Base-by-base conservation (phyloP, 2,329 filamentous ascomycete species). In the Pseudogymnoascus sp. region DNA sequence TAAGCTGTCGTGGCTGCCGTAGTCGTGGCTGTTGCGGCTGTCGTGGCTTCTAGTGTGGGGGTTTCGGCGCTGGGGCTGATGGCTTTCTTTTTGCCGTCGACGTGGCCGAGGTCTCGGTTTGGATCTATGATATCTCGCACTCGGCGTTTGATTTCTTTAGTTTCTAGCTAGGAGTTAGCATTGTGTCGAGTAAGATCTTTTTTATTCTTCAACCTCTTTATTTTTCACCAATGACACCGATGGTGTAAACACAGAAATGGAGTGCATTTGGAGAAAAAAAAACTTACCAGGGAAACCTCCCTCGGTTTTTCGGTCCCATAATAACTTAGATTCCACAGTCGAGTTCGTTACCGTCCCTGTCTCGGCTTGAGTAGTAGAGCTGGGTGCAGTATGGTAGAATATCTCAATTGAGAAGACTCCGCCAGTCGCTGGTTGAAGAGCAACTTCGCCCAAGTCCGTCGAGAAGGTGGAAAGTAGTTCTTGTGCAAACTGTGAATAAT, bases 401-500 rank as follows among this genome's bases (percentile, higher is more conserved):
- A 96, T 83, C 64, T 87, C 82, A 11, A 97, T 87, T 21, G 84
- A 81, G 72, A 97, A 99, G 2, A 89, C 80, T 0, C 95, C 93
- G 16, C 93, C 92, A 0, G 91, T 96, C 12, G 86, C 81, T 0
- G 95, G 95, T 68, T 96, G 85, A 6, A 99, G 83, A 14, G 93
- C 86, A 8, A 97, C 88, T 75, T 97, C 93, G 66, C 92, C 93
- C 1, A 97, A 83, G 51, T 85, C 81, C 1, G 86, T 90, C 63
- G 85, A 85, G 78, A 99, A 99, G 0, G 93, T 99, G 1, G 91
- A 96, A 39, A 99, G 86, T 51, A 99, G 86, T 76, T 97, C 95
- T 81, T 97, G 95, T 60, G 88, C 93, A 75, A 89, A 97, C 90
- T 96, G 69, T 37, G 62, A 36, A 26, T 23, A 4, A 57, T 61